phyloP scores from a whole-genome alignment of 352 stramenopile species.

The Phytophthora tentaculata region DNA sequence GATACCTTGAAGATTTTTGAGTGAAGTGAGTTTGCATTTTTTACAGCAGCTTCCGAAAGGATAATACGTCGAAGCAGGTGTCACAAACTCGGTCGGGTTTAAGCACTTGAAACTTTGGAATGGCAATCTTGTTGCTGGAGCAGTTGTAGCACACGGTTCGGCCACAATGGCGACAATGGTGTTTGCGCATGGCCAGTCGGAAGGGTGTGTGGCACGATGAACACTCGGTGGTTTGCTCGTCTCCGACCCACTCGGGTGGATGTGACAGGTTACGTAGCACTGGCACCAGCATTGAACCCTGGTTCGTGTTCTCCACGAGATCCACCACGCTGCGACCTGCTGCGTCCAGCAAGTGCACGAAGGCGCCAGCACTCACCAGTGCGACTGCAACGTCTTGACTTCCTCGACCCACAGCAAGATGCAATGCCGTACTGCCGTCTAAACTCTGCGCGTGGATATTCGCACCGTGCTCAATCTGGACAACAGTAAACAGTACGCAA shows the following conservation, averaged over 20 bases:
- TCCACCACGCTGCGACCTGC: conserved; percentile 85
- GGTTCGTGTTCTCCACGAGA: conserved; percentile 81
- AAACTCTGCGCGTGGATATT: conserved; percentile 85
- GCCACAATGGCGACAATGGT: conserved; percentile 86
- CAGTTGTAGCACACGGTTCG: conserved; percentile 89
- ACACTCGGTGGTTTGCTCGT: conserved; percentile 78
- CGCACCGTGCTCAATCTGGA: conserved; percentile 80
- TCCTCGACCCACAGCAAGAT: conserved; percentile 76
- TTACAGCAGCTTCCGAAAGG: conserved; percentile 83
- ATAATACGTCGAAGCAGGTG: conserved; percentile 85
- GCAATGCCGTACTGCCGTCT: conserved; percentile 84
- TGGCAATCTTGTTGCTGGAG: conserved; percentile 83
- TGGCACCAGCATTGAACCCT: conserved; percentile 81
- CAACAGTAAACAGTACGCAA: conserved; percentile 1
- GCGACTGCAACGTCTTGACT: conserved; percentile 77
- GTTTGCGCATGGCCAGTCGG: conserved; percentile 83
- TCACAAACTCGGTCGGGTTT: conserved; percentile 82
- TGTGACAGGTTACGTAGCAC: conserved; percentile 79
- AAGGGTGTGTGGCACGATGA: conserved; percentile 78
- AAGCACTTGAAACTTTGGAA: conserved; percentile 83
- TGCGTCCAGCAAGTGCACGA: conserved; percentile 83
- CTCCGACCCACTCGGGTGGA: conserved; percentile 64
- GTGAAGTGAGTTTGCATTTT: not conserved
- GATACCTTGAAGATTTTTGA: not conserved
- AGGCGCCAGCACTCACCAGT: conserved; percentile 75